Base-by-base conservation (phyloP, 2,329 filamentous ascomycete species). In the Penicillium sp. region DNA sequence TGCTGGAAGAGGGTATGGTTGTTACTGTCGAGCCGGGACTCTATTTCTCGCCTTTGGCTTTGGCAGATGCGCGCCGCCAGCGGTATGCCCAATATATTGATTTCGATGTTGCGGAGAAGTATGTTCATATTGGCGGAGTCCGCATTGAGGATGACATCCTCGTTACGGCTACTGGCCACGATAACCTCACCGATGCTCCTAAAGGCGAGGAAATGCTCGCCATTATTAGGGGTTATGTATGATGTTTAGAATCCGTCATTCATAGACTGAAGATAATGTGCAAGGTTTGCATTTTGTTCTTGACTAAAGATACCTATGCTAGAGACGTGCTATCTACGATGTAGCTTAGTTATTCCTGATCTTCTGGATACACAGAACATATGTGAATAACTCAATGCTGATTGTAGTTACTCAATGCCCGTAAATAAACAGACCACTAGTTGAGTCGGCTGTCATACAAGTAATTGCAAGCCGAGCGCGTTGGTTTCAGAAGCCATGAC, bases 181-280 rank as follows among this genome's bases (percentile, higher is more conserved):
- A 88, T 63, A 91, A 91, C 65, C 65, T 91, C 57, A 91, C 87
- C 0, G 82, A 81, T 11, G 84, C 83, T 3, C 78, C 82, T 4
- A 90, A 89, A 67, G 83, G 86, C 48, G 76, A 84, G 3, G 77
- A 75, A 43, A 72, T 72, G 64, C 56, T 74, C 39, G 64, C 69
- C 40, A 66, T 72, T 38, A 72, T 74, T 53, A 64, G 66, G 14
- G 50, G 34, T 13, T 58, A 52, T 50, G 2, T 41, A 34, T 53
- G 49, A 18, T 1, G 46, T 6, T 6, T 38, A 22, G 16, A 30
- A 29, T 22, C 28, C 25, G 30, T 9, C 12, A 4, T 29, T 19
- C 7, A 30, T 39, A 22, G 14, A 35, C 14, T 11, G 18, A 10
- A 18, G 33, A 25, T 25, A 3, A 25, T 25, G 22, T 25, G 22